Conservation (phyloP, 257 asterid species). For the Marsdenia floribunda region DNA sequence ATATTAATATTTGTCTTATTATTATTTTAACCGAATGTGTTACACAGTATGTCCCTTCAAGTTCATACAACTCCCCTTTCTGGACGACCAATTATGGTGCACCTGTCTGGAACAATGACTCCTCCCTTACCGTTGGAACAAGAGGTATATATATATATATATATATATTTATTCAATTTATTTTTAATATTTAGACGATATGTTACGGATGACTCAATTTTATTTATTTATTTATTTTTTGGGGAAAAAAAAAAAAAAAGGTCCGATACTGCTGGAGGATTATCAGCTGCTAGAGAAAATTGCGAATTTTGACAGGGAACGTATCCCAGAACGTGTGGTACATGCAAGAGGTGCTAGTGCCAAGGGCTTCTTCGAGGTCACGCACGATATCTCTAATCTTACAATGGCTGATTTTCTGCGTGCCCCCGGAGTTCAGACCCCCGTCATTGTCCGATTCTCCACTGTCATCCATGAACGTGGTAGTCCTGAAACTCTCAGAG, state of each 20-base stretch:
- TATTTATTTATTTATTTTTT: too few relatives aligned
- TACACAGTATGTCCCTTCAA: constrained; percentile 75
- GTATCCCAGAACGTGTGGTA: constrained; percentile 95
- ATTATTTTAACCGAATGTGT: constrained; percentile 17
- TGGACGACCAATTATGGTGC: constrained; percentile 83
- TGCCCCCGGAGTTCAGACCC: constrained; percentile 97
- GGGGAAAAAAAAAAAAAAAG: too few relatives aligned
- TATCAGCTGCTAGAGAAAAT: constrained; percentile 88
- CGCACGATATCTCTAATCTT: constrained; percentile 80
- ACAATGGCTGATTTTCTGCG: constrained; percentile 95
- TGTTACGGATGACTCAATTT: too few relatives aligned
- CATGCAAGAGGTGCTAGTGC: constrained; percentile 99
- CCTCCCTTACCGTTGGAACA: constrained; percentile 74
- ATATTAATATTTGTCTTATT: background rate
- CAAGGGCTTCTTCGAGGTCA: constrained; percentile 96
- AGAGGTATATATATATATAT: constrained; percentile 40
- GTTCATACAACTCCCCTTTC: constrained; percentile 68
- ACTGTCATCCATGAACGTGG: constrained; percentile 98
- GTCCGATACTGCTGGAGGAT: constrained; percentile 91
- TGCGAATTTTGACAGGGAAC: constrained; percentile 87
- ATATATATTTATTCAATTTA: too few relatives aligned
- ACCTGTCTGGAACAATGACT: constrained; percentile 86
- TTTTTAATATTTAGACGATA: too few relatives aligned
- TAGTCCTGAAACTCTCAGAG: constrained; percentile 95
- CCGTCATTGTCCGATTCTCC: constrained; percentile 86